Conservation (phyloP, 2,329 filamentous ascomycete genomes). For the Sarocladiaceae sp. region DNA sequence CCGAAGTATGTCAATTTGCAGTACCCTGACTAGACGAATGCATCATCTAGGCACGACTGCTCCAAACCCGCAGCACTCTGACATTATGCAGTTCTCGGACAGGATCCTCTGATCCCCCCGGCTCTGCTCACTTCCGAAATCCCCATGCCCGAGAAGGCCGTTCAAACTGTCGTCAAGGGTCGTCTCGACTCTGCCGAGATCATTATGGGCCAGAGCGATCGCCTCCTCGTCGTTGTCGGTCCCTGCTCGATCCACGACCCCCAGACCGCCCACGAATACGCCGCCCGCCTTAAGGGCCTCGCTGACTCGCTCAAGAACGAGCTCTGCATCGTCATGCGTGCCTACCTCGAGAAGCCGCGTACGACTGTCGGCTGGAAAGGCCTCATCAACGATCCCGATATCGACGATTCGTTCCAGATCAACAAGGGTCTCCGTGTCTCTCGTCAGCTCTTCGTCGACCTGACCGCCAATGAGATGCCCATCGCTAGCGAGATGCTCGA, state of each 20-base stretch:
- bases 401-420: slow-evolving; percentile 96
- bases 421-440: slow-evolving; percentile 95
- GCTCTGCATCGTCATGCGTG: slow-evolving; percentile 92
- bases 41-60: neutral
- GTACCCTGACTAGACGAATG: neutral
- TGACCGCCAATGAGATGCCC: slow-evolving; percentile 83
- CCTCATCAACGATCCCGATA: slow-evolving; percentile 97
- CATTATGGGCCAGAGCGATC: slow-evolving; percentile 75
- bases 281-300: slow-evolving; percentile 68
- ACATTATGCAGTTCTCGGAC: slow-evolving; percentile 67
- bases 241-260: slow-evolving; percentile 98
- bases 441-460: slow-evolving; percentile 88
- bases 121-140: slow-evolving; percentile 84
- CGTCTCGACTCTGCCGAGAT: slow-evolving; percentile 67
- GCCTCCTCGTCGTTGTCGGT: slow-evolving; percentile 89
- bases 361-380: slow-evolving; percentile 99
- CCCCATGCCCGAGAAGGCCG: slow-evolving; percentile 59
- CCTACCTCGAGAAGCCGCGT: slow-evolving; percentile 97
- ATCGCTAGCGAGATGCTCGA: slow-evolving; percentile 98
- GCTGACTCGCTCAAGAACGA: slow-evolving; percentile 78
- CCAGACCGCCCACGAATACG: slow-evolving; percentile 82
- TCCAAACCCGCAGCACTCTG: neutral
- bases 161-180: slow-evolving; percentile 67
- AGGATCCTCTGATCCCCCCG: slow-evolving; percentile 89
- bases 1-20: slow-evolving; percentile 30